phyloP scores from a whole-genome alignment of 805 yeast species.

The Zygotorulaspora florentina region DNA sequence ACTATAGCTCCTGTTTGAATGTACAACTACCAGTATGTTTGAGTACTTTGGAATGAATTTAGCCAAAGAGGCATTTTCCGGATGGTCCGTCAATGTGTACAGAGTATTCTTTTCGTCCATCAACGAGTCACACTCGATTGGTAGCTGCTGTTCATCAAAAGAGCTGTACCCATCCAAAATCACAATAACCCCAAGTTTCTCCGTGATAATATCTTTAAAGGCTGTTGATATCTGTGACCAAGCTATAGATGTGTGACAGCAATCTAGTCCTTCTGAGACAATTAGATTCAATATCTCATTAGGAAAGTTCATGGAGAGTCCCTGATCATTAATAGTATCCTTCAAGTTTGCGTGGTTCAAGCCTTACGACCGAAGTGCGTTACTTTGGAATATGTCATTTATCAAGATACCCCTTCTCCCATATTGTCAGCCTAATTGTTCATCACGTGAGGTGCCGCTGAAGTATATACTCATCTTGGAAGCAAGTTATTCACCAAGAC shows the following conservation, averaged over 20 bases:
- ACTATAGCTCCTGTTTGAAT: slow-evolving; percentile 23
- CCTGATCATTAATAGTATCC: not conserved
- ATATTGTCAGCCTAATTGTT: no score
- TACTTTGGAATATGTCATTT: no score
- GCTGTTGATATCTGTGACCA: slow-evolving; percentile 23
- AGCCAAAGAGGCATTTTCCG: slow-evolving; percentile 6
- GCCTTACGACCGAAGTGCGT: not conserved
- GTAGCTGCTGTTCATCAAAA: not conserved
- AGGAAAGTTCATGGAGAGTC: slow-evolving; percentile 15
- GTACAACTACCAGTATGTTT: slow-evolving; percentile 22
- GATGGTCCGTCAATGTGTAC: slow-evolving; percentile 13
- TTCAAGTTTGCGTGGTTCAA: not conserved
- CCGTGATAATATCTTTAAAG: slow-evolving; percentile 12
- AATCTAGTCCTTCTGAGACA: slow-evolving; percentile 19
- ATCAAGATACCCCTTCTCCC: no score
- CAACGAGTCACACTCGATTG: slow-evolving; percentile 16
- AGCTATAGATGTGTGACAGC: slow-evolving; percentile 23
- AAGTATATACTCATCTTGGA: no score
- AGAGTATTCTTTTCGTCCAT: slow-evolving; percentile 15
- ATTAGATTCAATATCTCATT: slow-evolving; percentile 26
- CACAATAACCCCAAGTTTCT: slow-evolving; percentile 24
- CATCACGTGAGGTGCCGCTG: no score
- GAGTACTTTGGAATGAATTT: slow-evolving; percentile 12
- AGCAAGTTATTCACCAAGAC: no score
- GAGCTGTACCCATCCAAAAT: slow-evolving; percentile 16